Base-by-base conservation (phyloP, 2,329 filamentous ascomycete species). In the Penicillium capsulatum region DNA sequence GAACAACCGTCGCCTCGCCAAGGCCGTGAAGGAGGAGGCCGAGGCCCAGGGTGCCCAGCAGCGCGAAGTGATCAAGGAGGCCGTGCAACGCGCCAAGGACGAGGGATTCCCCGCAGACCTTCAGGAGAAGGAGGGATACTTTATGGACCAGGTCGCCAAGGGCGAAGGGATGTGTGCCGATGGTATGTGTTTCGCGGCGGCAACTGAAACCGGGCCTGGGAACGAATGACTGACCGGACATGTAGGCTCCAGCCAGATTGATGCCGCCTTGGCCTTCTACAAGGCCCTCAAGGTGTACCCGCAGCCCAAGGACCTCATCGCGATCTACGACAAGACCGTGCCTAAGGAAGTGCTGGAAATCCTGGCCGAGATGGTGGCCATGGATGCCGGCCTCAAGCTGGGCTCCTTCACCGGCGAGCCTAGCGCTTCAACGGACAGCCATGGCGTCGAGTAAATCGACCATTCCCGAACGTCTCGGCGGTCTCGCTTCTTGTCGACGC, bases 221-320 rank as follows among this genome's bases (percentile, higher is more conserved):
- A 29, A 17, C 31, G 16, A n/a, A 28, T 28, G 26, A 28, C 11
- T 11, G 6, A n/a, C 9, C 26, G 13, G 26, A 28, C 5, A 7
- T 24, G 11, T 28, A n/a, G 26, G 13, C 6, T 28, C 13, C 26
- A 14, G 11, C 26, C 65, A 69, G 41, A 68, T 95, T 43, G 90
- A 96, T 52, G 87, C 92, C 36, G 91, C 92, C 33, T 74, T 97
- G 45, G 88, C 86, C 67, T 98, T 98, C 73, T 98, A 97, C 80
- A 94, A 90, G 77, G 92, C 90, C 31, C 79, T 98, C 54, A 98
- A 98, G 79, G 92, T 97, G 56, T 98, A 98, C 72, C 92, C 92
- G 36, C 85, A 87, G 59, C 92, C 91, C 9, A 79, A 83, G 57
- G 92, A 97, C 62, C 75, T 98, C 58, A 96, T 98, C 66, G 80